Percentiles rank a stretch among this genome's conserved stretches.
Conservation (phyloP, 2,329 filamentous ascomycete species). For the Dactylonectria estremocensis region DNA sequence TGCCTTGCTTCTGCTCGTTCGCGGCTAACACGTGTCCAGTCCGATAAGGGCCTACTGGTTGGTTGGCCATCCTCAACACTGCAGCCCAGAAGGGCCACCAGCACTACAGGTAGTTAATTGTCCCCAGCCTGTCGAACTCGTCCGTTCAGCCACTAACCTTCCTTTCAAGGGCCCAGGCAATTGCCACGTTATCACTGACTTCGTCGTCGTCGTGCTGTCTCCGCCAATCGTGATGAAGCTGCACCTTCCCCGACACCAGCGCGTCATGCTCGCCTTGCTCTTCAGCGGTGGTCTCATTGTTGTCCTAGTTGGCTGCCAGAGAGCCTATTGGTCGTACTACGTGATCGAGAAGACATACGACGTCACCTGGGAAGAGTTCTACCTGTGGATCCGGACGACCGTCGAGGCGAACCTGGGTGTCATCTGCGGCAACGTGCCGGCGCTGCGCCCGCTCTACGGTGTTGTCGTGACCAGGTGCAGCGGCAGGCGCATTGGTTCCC, state of each 20-base stretch:
- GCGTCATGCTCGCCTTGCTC: constrained; percentile 53
- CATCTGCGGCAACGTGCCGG: constrained; percentile 58
- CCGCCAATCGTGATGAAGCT: constrained; percentile 52
- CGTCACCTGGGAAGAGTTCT: constrained; percentile 57
- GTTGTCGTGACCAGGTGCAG: no score
- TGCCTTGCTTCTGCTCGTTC: not conserved
- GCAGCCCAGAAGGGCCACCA: constrained; percentile 48
- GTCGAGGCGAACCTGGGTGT: constrained; percentile 58
- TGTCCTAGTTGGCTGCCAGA: constrained; percentile 54
- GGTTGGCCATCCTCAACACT: constrained; percentile 42
- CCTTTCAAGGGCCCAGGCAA: constrained; percentile 47
- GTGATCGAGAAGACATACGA: constrained; percentile 56
- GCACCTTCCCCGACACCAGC: constrained; percentile 51
- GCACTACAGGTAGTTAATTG: constrained; percentile 36
- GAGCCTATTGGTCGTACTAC: constrained; percentile 55
- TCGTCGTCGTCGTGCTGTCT: constrained; percentile 55
- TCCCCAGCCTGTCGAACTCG: no score
- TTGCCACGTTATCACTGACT: constrained; percentile 52
- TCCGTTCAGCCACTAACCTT: constrained; percentile 1
- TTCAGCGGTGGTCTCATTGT: constrained; percentile 56
- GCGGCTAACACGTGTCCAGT: constrained; percentile 14
- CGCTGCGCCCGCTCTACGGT: constrained; percentile 46
- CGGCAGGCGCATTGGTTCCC: no score
- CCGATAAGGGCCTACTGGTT: constrained; percentile 43
- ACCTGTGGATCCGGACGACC: constrained; percentile 59